Evolutionary conservation across 805 yeast species (phyloP).

Genomic region (Yamadazyma sp.): DNA sequence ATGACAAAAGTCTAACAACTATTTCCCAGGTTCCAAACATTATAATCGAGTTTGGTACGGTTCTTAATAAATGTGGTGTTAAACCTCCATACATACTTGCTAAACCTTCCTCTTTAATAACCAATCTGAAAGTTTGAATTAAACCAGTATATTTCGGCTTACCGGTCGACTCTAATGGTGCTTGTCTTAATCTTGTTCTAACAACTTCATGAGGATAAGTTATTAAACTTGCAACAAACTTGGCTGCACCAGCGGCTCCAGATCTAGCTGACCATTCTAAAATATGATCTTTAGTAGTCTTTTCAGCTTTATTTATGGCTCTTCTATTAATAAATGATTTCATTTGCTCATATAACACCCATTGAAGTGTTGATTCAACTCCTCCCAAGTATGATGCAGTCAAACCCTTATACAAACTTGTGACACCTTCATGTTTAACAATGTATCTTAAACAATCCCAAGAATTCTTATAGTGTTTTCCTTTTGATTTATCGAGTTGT

Average conservation of each 20-base stretch:
- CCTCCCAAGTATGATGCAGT: constrained; percentile 95
- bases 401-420: constrained; percentile 83
- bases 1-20: constrained; percentile 32
- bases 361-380: constrained; percentile 86
- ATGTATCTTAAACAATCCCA: constrained; percentile 78
- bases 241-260: constrained; percentile 97
- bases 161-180: constrained; percentile 73
- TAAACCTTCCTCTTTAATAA: constrained; percentile 90
- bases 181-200: constrained; percentile 92
- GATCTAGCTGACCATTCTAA: constrained; percentile 94
- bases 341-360: constrained; percentile 98
- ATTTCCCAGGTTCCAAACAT: constrained; percentile 99
- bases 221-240: constrained; percentile 84
- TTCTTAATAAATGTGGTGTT: constrained; percentile 93
- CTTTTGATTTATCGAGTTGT: constrained; percentile 76
- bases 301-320: constrained; percentile 33
- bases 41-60: constrained; percentile 96
- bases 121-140: constrained; percentile 77
- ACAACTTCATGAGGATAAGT: constrained; percentile 98
- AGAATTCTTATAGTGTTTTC: constrained; percentile 73
- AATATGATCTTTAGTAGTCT: constrained; percentile 56
- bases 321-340: constrained; percentile 59
- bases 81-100: constrained; percentile 95
- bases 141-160: constrained; percentile 86
- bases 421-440: constrained; percentile 70